phyloP scores from a whole-genome alignment of 1,284 basidiomycete species.

The Irpex rosettiformis region DNA sequence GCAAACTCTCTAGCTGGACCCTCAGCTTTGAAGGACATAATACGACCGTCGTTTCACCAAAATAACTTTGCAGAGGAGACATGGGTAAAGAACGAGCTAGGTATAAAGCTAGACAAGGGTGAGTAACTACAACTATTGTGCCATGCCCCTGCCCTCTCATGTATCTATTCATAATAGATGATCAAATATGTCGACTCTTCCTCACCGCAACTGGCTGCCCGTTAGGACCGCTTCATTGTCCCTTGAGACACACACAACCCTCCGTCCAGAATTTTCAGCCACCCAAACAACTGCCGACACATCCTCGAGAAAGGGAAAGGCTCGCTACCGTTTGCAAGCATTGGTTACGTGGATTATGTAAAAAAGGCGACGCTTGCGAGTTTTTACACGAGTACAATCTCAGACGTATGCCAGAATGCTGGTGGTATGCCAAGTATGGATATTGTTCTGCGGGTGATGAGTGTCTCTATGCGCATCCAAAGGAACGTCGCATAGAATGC shows the following conservation, averaged over 20 bases:
- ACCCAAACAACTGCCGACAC: conserved; percentile 73
- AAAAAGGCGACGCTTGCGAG: conserved; percentile 98
- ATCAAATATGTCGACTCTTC: conserved; percentile 86
- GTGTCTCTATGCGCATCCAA: conserved; percentile 98
- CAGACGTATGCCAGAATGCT: conserved; percentile 98
- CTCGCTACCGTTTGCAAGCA: conserved; percentile 98
- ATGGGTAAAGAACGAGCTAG: conserved; percentile 82
- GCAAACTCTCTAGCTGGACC: conserved; percentile 60
- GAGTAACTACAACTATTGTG: conserved; percentile 20
- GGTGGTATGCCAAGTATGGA: conserved; percentile 98
- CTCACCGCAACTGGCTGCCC: conserved; percentile 83
- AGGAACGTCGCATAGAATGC: conserved; percentile 90
- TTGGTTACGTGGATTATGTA: conserved; percentile 97
- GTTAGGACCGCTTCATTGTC: conserved; percentile 83
- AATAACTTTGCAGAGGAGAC: conserved; percentile 84
- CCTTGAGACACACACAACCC: conserved; percentile 85
- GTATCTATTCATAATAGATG: conserved; percentile 48
- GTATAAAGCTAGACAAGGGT: conserved; percentile 93
- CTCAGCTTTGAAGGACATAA: conserved; percentile 68
- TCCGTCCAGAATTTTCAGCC: conserved; percentile 86
- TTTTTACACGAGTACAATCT: conserved; percentile 99
- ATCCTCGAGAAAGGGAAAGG: conserved; percentile 83
- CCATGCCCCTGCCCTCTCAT: neutral
- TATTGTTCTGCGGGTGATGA: conserved; percentile 98
- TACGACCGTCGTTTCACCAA: conserved; percentile 91